Percentiles rank a stretch among this genome's conserved stretches.
Conservation (phyloP, 1,284 basidiomycete species). For the Ustilago nuda region DNA sequence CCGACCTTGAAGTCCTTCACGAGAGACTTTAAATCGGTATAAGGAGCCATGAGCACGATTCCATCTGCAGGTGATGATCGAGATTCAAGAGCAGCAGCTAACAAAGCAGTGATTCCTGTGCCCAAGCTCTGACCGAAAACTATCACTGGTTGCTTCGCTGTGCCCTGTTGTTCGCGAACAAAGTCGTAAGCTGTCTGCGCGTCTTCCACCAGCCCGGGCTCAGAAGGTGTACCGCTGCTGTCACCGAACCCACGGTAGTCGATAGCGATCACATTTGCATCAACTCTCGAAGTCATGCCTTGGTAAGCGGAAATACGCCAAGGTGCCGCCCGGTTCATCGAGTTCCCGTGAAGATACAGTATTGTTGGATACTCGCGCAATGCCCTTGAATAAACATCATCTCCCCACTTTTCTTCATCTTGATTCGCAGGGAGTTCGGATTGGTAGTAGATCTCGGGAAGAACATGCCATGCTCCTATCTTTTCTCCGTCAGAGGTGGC, state of each 20-base stretch:
- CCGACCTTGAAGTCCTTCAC: constrained; percentile 76
- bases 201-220: constrained; percentile 80
- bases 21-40: constrained; percentile 77
- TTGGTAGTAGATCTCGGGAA: constrained; percentile 78
- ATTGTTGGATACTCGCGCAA: constrained; percentile 50
- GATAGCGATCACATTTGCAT: constrained; percentile 82
- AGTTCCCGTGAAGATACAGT: constrained; percentile 85
- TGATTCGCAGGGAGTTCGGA: constrained; percentile 29
- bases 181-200: constrained; percentile 85
- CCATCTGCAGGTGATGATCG: constrained; percentile 72
- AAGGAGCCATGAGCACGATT: constrained; percentile 81
- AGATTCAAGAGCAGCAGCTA: constrained; percentile 73
- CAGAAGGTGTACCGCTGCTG: constrained; percentile 80
- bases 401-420: constrained; percentile 27
- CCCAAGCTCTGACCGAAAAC: constrained; percentile 85
- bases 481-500: constrained; percentile 80
- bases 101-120: constrained; percentile 77
- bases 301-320: constrained; percentile 77
- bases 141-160: constrained; percentile 73
- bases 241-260: constrained; percentile 96
- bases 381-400: constrained; percentile 42
- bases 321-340: constrained; percentile 78
- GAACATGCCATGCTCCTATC: constrained; percentile 89
- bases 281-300: constrained; percentile 75
- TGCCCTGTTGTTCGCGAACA: constrained; percentile 71